phyloP scores from a whole-genome alignment of 1,284 basidiomycete species.

The Meira miltonrushii region DNA sequence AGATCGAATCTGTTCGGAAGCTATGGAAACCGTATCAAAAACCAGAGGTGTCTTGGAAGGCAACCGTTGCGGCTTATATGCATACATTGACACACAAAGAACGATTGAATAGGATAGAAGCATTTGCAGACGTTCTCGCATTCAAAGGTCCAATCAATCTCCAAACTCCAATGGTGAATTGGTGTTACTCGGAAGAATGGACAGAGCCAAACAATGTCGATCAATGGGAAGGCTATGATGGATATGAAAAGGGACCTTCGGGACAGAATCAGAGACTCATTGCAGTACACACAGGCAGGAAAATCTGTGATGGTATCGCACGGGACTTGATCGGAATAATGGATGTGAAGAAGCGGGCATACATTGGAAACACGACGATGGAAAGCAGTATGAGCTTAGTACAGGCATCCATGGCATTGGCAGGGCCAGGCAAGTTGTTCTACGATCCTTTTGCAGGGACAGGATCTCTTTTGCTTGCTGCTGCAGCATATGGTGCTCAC shows the following conservation, averaged over 20 bases:
- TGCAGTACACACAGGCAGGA: constrained; percentile 21
- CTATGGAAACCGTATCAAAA: constrained; percentile 20
- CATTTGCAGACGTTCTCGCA: constrained; percentile 61
- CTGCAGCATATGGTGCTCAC: constrained; percentile 71
- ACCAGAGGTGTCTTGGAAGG: constrained; percentile 36
- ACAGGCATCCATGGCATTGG: constrained; percentile 91
- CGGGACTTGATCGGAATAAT: constrained; percentile 51
- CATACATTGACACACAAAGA: constrained; percentile 22
- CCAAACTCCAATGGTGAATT: constrained; percentile 70
- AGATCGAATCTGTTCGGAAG: constrained; percentile 21
- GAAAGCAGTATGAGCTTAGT: constrained; percentile 88
- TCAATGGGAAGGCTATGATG: background rate
- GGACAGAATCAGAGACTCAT: background rate
- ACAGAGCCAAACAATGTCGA: constrained; percentile 16
- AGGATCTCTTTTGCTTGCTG: constrained; percentile 82
- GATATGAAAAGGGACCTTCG: background rate
- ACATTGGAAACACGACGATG: constrained; percentile 97
- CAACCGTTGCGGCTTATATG: constrained; percentile 40
- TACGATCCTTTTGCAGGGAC: constrained; percentile 98
- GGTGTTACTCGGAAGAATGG: constrained; percentile 89
- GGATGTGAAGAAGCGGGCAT: constrained; percentile 75
- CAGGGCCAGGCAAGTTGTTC: constrained; percentile 77
- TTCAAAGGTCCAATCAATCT: constrained; percentile 78
- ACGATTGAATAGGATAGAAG: background rate
- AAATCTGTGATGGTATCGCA: constrained; percentile 21